phyloP scores from a whole-genome alignment of 352 stramenopile genomes.

The Pythium periplocum region DNA sequence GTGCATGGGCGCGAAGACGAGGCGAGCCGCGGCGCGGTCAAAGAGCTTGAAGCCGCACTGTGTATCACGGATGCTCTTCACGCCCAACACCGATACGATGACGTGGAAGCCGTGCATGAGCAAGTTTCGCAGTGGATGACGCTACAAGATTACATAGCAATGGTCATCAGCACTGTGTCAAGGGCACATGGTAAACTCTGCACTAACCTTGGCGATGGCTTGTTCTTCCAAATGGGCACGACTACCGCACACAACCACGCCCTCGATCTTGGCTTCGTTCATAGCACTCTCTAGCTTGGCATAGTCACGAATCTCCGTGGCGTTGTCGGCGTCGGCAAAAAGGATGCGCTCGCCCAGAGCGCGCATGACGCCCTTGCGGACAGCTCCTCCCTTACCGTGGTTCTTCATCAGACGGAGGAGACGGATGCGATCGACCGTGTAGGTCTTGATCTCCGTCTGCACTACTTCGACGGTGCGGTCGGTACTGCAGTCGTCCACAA shows the following conservation, averaged over 20 bases:
- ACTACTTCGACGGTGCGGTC: conserved; percentile 80
- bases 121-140: conserved; percentile 83
- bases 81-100: conserved; percentile 84
- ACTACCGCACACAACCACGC: conserved; percentile 87
- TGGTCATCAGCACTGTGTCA: conserved; percentile 1
- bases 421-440: conserved; percentile 51
- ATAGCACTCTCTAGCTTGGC: conserved; percentile 65
- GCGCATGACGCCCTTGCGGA: conserved; percentile 86
- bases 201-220: conserved; percentile 60
- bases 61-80: conserved; percentile 87
- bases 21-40: conserved; percentile 68
- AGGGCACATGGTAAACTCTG: background rate
- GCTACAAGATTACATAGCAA: conserved; percentile 19
- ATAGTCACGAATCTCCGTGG: conserved; percentile 89
- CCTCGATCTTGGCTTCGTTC: conserved; percentile 28
- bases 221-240: conserved; percentile 86
- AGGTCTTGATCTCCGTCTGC: conserved; percentile 36
- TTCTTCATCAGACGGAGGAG: conserved; percentile 83
- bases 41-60: conserved; percentile 96
- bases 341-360: conserved; percentile 76
- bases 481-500: conserved; percentile 91
- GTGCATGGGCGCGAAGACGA: conserved; percentile 90
- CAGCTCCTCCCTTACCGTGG: conserved; percentile 89
- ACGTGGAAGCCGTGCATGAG: conserved; percentile 93
- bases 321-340: conserved; percentile 92